Evolutionary conservation across 2,329 filamentous ascomycete genomes (phyloP).

Genomic region (Fusarium clavum): DNA sequence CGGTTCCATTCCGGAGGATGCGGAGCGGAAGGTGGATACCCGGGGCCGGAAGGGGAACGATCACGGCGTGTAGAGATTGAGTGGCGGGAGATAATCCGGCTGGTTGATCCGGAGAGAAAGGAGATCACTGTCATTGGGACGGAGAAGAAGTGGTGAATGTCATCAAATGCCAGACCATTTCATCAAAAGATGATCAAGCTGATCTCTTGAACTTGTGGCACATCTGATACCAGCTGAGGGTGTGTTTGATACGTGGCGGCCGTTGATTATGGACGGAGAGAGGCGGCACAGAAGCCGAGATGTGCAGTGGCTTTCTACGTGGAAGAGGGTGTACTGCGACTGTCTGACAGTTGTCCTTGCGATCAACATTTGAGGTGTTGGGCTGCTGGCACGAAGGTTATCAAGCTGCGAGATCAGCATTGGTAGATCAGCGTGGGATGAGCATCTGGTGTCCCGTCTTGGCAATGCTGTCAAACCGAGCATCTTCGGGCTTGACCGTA

Average conservation of each 20-base stretch:
- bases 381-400: neutral
- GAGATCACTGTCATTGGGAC: constrained; percentile 40
- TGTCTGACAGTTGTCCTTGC: constrained; percentile 4
- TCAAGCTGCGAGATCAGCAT: constrained; percentile 4
- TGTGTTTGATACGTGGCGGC: constrained; percentile 32
- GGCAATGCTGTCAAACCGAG: constrained; percentile 11
- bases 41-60: constrained; percentile 10
- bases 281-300: constrained; percentile 33
- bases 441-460: constrained; percentile 23
- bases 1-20: constrained; percentile 52
- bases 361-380: constrained; percentile 1
- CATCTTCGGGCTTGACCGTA: constrained; percentile 14
- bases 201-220: constrained; percentile 13
- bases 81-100: constrained; percentile 49
- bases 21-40: constrained; percentile 21
- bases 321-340: constrained; percentile 31
- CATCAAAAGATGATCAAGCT: neutral
- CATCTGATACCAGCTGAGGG: constrained; percentile 12
- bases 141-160: constrained; percentile 30
- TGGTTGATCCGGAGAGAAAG: constrained; percentile 48
- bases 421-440: constrained; percentile 1
- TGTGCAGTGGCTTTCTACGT: constrained; percentile 18
- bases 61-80: constrained; percentile 43
- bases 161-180: neutral
- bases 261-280: constrained; percentile 23